Evolutionary conservation across 2,329 filamentous ascomycete genomes (phyloP), one percentile per base, ranked within the genome.

Genomic region (Tetracladium maxilliforme): DNA sequence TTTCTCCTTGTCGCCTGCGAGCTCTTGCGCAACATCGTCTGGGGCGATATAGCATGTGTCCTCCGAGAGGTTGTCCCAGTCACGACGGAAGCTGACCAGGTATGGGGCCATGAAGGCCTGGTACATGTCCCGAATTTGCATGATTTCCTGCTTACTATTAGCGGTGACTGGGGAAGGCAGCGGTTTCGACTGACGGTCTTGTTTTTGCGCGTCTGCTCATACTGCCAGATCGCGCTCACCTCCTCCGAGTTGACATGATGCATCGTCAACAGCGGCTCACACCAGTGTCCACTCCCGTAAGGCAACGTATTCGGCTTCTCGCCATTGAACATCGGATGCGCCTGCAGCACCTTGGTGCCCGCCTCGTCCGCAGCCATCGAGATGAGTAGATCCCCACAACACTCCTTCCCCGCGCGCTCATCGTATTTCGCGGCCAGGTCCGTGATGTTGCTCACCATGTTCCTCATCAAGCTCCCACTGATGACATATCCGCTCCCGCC

Each of bases 221-320:
- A 67, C 27, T 63, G 52, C 59, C 63, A 69, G 17, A 65, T 49
- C 21, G 38, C 45, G 33, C 52, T 60, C 22, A 66, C 51, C 37
- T 69, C 63, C 34, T 63, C 54, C 7, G 60, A 49, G 23, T 55
- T 54, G 41, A 69, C 54, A 35, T 66, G 61, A 35, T 67, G 62
- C 59, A 69, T 64, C 4, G 63, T 65, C 20, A 69, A 39, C n/a
- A 65, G 51, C 5, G 64, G 63, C 36, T 67, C 58, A 32, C 64
- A 69, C 63, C 64, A 69, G 31, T 64, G 59, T 7, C 43, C 49
- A 4, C n/a, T n/a, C n/a, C n/a, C n/a, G n/a, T n/a, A 66, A 5
- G 59, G 57, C 16, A 68, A 38, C 7, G 58, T 62, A 19, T 47
- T 55, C 4, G 61, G 60, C 38, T 64, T 65, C 35, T 69, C 61